Evolutionary conservation across 768 basidiomycete species (phyloP).

Genomic region (Gyrodon lividus): DNA sequence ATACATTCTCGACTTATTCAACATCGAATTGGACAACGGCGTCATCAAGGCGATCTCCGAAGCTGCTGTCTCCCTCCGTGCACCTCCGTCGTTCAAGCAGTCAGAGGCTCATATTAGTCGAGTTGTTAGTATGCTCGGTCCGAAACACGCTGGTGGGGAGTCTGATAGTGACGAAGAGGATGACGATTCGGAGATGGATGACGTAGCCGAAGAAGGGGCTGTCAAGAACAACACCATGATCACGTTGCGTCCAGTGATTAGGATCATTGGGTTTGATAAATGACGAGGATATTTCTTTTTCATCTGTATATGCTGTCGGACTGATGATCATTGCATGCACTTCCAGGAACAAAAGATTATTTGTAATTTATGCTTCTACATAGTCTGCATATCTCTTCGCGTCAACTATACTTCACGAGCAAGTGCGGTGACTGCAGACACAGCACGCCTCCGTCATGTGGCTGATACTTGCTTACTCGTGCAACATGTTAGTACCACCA

Average conservation of each 20-base stretch:
- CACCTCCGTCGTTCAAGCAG: slow-evolving; percentile 43
- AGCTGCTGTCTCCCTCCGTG: slow-evolving; percentile 50
- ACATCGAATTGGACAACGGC: slow-evolving; percentile 68
- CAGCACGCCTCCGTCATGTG: too few species aligned
- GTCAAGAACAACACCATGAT: slow-evolving; percentile 53
- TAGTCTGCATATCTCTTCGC: background rate
- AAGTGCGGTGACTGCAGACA: too few species aligned
- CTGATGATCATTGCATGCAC: background rate
- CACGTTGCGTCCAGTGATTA: slow-evolving; percentile 55
- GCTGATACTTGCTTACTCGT: background rate
- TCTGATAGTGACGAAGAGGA: slow-evolving; percentile 64
- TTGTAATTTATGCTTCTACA: background rate
- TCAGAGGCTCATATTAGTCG: slow-evolving; percentile 41
- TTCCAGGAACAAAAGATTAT: background rate
- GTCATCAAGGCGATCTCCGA: slow-evolving; percentile 55
- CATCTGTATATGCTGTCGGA: background rate
- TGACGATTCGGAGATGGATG: slow-evolving; percentile 49
- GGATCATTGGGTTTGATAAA: slow-evolving; percentile 55
- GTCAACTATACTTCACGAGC: background rate
- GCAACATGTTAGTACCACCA: background rate
- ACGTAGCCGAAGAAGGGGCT: slow-evolving; percentile 36
- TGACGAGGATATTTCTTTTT: slow-evolving; percentile 6
- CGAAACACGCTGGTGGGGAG: slow-evolving; percentile 47
- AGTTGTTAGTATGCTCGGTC: slow-evolving; percentile 64
- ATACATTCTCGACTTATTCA: slow-evolving; percentile 92